Evolutionary conservation across 495 filamentous ascomycete species (phyloP).

Genomic region (Talaromyces trachyspermus): DNA sequence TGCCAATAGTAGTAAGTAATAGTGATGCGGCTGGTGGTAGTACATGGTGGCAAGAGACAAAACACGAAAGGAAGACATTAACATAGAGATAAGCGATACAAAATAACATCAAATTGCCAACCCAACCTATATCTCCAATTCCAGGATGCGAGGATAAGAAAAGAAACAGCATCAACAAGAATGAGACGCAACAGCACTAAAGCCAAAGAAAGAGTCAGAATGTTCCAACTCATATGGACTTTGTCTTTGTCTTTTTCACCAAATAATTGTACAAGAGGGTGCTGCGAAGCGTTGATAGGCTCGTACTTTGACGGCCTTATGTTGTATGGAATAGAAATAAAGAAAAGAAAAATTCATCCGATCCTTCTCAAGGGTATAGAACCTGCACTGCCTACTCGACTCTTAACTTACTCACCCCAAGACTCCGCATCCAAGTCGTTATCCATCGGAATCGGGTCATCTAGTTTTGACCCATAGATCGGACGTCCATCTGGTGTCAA

Average conservation of each 20-base stretch:
- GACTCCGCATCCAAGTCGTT: slow-evolving; percentile 5
- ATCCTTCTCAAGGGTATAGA: slow-evolving; percentile 8
- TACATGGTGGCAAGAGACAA: slow-evolving; percentile 5
- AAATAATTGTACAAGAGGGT: slow-evolving; percentile 8
- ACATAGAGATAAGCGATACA: background rate
- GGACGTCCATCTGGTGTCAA: slow-evolving; percentile 37
- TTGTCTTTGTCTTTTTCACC: background rate
- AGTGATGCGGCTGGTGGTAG: slow-evolving; percentile 5
- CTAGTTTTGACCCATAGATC: slow-evolving; percentile 32
- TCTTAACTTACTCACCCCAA: slow-evolving; percentile 7
- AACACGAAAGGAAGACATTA: background rate
- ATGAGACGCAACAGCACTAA: slow-evolving; percentile 1
- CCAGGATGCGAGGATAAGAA: slow-evolving; percentile 4
- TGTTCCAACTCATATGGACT: background rate
- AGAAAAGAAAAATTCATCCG: background rate
- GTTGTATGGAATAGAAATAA: slow-evolving; percentile 3
- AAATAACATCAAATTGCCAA: slow-evolving; percentile 5
- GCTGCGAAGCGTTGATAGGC: slow-evolving; percentile 2
- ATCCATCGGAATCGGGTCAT: slow-evolving; percentile 24
- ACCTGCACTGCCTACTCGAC: background rate
- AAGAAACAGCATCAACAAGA: background rate
- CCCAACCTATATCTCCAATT: slow-evolving; percentile 7
- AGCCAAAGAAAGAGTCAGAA: too few species aligned
- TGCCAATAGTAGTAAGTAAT: background rate
- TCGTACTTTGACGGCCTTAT: background rate